Evolutionary conservation across 345 rosid species (phyloP).

Genomic region (Murraya koenigii): DNA sequence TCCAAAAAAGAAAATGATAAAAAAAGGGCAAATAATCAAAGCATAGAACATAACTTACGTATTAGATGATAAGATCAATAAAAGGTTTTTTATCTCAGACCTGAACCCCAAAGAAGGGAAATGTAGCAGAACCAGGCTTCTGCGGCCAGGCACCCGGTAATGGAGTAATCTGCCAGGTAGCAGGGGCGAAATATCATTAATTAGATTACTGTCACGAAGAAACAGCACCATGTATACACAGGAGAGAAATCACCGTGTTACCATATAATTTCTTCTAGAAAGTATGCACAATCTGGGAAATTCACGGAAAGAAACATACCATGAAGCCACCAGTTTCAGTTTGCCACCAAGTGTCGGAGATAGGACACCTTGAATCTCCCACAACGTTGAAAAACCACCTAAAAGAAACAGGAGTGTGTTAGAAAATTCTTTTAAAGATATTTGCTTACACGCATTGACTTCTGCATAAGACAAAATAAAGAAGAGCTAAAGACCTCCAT

Average conservation of each 20-base stretch:
- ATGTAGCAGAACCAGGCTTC: conserved; percentile 99
- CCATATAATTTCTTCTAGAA: background rate
- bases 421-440: background rate
- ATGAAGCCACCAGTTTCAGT: conserved; percentile 99
- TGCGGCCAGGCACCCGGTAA: conserved; percentile 99
- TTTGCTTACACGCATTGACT: background rate
- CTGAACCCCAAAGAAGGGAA: conserved; percentile 99
- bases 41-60: background rate
- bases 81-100: conserved; percentile 35
- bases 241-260: background rate
- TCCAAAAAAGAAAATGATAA: conserved; percentile 12
- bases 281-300: background rate
- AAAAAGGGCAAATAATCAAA: conserved; percentile 7
- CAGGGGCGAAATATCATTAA: conserved; percentile 13
- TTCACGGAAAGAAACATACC: conserved; percentile 34
- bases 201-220: background rate
- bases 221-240: background rate
- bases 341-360: conserved; percentile 99
- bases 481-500: conserved; percentile 67
- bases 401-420: conserved; percentile 19
- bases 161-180: conserved; percentile 75
- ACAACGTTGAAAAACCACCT: conserved; percentile 96
- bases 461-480: conserved; percentile 18
- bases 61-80: background rate
- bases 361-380: conserved; percentile 90